These are phyloP conservation scores for Schrenkiella parvula DNA, from an alignment of 345 rosid species.

Conservation along the genomic window DNA sequence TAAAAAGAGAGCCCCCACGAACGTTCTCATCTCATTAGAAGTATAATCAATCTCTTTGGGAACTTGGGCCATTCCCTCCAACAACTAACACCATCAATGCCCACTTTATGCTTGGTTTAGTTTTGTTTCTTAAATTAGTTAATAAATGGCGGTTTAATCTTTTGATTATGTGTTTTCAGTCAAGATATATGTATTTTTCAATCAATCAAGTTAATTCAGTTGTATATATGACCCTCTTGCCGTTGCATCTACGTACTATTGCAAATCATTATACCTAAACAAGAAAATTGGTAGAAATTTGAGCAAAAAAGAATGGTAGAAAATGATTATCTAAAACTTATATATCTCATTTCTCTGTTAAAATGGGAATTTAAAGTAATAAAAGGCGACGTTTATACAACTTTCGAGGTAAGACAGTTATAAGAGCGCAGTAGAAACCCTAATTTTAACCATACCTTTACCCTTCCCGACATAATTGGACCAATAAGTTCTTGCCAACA, in stretches of 20 bases:
- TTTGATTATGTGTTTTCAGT: conserved; percentile 1
- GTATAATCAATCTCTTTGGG: conserved; percentile 73
- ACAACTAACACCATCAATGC: conserved; percentile 34
- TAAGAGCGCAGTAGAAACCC: not conserved
- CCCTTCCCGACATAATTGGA: too few relatives aligned
- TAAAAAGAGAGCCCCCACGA: conserved; percentile 45
- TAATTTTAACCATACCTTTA: not conserved
- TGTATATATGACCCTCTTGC: not conserved
- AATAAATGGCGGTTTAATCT: not conserved
- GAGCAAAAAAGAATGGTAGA: not conserved
- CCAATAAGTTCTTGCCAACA: not conserved
- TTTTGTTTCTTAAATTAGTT: not conserved
- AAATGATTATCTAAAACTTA: not conserved
- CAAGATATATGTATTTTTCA: not conserved
- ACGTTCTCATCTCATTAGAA: conserved; percentile 39
- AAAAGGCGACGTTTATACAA: not conserved
- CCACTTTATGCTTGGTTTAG: conserved; percentile 13
- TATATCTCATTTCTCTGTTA: not conserved
- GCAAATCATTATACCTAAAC: not conserved
- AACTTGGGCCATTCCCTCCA: conserved; percentile 77
- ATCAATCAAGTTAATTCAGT: not conserved
- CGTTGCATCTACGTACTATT: not conserved
- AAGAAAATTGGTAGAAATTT: not conserved
- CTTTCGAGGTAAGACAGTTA: not conserved
- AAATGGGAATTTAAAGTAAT: not conserved